Base-by-base conservation (phyloP, 1,284 basidiomycete species). In the Singerocomus inundabilis region DNA sequence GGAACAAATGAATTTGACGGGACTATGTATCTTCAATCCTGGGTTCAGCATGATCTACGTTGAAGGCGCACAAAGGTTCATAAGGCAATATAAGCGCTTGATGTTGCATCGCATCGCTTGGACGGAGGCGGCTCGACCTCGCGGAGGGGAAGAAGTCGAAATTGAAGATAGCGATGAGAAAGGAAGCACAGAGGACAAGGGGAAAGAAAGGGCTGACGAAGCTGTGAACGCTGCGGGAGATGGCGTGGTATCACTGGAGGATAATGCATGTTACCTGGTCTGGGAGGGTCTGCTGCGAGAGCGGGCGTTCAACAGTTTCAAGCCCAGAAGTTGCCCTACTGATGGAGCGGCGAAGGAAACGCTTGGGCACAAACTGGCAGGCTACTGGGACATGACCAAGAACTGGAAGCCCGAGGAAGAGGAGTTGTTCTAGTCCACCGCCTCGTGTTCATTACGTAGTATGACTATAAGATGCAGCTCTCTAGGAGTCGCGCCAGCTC, bases 301-400 rank as follows among this genome's bases (percentile, higher is more conserved):
- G 57, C 76, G 93, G 31, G 76, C 81, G 32, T 98, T 95, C 69
- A 84, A 74, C 61, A 78, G 77, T 44, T 95, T 97, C 72, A 88
- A 87, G 62, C 84, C 88, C 31, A 87, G 85, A 70, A 87, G 83
- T 52, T 93, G 89, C 57, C 92, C 93, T 41, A 90, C 87, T 6
- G 96, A 99, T 69, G 71, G 77, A 21, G 77, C 83, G 40, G 96
- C 92, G 7, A 91, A 91, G 70, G 93, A 97, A 60, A 77, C 82
- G 44, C 74, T 98, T 32, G 94, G 93, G 0, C 75, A 80, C 51
- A 91, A 86, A 73, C 70, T 93, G 69, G 84, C 86, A 35, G 88
- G 91, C 0, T 91, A 93, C 66, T 98, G 95, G 95, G 96, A 98
- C 68, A 80, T 92, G 66, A 87, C 93, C 30, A 97, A 94, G 81